Evolutionary conservation across 1,284 basidiomycete species (phyloP).

Genomic region (Irpex sp.): DNA sequence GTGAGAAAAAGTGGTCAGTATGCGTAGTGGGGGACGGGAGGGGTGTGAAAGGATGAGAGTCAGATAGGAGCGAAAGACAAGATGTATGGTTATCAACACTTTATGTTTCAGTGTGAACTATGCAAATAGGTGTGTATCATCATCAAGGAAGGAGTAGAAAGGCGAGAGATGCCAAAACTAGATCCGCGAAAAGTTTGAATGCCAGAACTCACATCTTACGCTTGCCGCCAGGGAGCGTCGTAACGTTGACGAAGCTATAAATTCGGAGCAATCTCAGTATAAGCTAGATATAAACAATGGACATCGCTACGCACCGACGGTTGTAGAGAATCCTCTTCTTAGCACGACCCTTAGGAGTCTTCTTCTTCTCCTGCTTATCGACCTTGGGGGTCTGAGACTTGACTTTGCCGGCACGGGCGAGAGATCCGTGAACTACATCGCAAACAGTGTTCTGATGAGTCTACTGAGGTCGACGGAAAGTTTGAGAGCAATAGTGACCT

Average conservation of each 20-base stretch:
- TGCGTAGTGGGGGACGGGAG: constrained; percentile 23
- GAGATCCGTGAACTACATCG: constrained; percentile 93
- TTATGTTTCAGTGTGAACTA: constrained; percentile 91
- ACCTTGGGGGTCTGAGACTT: constrained; percentile 98
- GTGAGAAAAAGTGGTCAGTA: constrained; percentile 30
- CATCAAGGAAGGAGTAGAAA: constrained; percentile 34
- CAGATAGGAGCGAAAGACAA: constrained; percentile 96
- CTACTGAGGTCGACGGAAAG: constrained; percentile 9
- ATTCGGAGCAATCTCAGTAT: constrained; percentile 22
- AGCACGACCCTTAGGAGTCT: constrained; percentile 94
- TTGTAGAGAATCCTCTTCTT: constrained; percentile 97
- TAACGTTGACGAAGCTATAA: constrained; percentile 93
- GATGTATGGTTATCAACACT: constrained; percentile 86
- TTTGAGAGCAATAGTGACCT: constrained; percentile 46
- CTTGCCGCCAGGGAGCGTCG: constrained; percentile 91
- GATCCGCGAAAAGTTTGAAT: constrained; percentile 13
- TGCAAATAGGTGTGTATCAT: constrained; percentile 82
- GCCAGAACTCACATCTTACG: constrained; percentile 88
- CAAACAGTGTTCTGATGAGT: constrained; percentile 8
- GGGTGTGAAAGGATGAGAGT: constrained; percentile 40
- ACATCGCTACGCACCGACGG: constrained; percentile 74
- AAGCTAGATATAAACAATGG: background rate
- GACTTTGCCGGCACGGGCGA: constrained; percentile 99
- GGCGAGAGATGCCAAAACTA: constrained; percentile 10
- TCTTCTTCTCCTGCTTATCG: constrained; percentile 98